Percentiles rank a stretch among this genome's conserved stretches.
Conservation (phyloP, 805 yeast genomes). For the Yarrowia keelungensis region DNA sequence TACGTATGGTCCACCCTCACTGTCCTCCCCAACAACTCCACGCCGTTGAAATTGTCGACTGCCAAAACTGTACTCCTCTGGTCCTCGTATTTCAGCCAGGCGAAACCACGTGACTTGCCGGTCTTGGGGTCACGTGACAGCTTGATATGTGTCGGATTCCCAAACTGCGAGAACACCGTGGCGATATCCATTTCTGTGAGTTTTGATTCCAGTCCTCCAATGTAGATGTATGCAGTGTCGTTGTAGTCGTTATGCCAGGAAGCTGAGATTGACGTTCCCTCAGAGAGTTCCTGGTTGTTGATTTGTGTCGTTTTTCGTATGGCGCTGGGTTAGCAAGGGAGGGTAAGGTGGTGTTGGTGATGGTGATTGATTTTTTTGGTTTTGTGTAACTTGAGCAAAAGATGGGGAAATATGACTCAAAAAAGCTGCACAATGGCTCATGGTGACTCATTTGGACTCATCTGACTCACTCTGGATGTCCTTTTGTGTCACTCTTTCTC, state of each 20-base stretch:
- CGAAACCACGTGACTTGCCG: constrained; percentile 76
- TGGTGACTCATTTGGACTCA: too few relatives aligned
- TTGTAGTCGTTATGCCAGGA: constrained; percentile 91
- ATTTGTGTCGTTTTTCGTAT: constrained; percentile 45
- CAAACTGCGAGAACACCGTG: constrained; percentile 85
- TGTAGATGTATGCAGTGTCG: constrained; percentile 73
- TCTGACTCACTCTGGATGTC: too few relatives aligned
- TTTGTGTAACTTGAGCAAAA: too few relatives aligned
- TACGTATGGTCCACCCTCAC: constrained; percentile 76
- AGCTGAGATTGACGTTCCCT: constrained; percentile 62
- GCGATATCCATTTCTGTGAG: constrained; percentile 78
- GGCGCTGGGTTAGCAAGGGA: constrained; percentile 15
- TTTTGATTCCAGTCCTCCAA: constrained; percentile 73
- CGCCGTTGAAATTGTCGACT: constrained; percentile 86
- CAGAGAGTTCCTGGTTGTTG: constrained; percentile 71
- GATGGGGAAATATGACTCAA: too few relatives aligned
- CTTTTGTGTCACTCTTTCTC: too few relatives aligned
- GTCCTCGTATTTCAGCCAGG: constrained; percentile 81
- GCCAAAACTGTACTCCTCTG: constrained; percentile 82
- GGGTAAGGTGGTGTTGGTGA: too few relatives aligned
- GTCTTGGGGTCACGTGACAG: constrained; percentile 69
- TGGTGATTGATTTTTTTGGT: too few relatives aligned
- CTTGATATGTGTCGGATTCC: constrained; percentile 79
- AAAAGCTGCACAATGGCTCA: too few relatives aligned
- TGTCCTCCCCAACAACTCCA: constrained; percentile 57